Evolutionary conservation across 140 eudicot species (phyloP).

Genomic region (Erigeron philadelphicus): DNA sequence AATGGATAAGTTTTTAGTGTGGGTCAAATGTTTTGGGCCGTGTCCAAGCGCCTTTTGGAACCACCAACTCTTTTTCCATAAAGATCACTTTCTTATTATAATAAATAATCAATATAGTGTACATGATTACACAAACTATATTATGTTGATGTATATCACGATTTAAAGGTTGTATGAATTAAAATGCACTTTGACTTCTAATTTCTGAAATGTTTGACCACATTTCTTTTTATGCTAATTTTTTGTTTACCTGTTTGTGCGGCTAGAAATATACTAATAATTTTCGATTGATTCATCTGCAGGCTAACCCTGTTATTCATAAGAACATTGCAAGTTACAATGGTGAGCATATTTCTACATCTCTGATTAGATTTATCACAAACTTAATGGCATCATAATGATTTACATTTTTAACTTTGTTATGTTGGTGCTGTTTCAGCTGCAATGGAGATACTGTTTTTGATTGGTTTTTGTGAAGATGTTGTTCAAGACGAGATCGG

Average conservation of each 20-base stretch:
- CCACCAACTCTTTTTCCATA: too few relatives aligned
- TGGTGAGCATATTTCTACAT: constrained; percentile 41
- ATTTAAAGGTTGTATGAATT: neutral
- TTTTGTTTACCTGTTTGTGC: too few relatives aligned
- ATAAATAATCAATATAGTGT: too few relatives aligned
- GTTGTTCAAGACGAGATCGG: constrained; percentile 55
- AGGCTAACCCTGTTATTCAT: constrained; percentile 79
- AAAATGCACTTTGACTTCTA: too few relatives aligned
- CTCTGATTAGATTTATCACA: neutral
- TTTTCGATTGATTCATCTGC: constrained; percentile 26
- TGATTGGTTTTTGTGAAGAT: constrained; percentile 79
- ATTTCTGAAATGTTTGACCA: too few relatives aligned
- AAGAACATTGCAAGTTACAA: constrained; percentile 58
- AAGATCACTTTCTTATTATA: too few relatives aligned
- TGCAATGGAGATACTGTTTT: constrained; percentile 68
- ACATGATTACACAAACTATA: too few relatives aligned
- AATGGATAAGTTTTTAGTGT: too few relatives aligned
- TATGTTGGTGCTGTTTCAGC: constrained; percentile 38
- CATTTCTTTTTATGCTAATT: too few relatives aligned
- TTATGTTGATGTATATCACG: too few relatives aligned
- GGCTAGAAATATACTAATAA: neutral
- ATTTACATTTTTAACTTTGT: neutral
- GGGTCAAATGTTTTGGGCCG: too few relatives aligned
- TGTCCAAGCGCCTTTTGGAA: too few relatives aligned
- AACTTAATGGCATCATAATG: neutral